A percentile compares a stretch with the other conserved stretches of the same genome.
phyloP scores from a whole-genome alignment of 805 yeast species.

The Vanderwaltozyma yarrowii region DNA sequence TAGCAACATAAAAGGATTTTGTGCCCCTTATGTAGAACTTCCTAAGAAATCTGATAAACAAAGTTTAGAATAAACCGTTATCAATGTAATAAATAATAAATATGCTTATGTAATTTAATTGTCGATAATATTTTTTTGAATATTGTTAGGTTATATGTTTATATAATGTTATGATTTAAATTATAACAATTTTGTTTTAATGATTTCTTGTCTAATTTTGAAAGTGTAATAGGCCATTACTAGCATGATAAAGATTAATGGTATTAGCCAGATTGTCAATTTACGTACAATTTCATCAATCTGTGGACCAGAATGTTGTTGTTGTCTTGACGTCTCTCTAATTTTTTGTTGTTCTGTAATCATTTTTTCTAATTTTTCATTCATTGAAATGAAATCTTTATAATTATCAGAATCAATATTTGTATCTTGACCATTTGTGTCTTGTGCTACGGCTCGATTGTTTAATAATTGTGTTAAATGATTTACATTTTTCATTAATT shows the following conservation, averaged over 20 bases:
- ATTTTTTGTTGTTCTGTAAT: conserved; percentile 24
- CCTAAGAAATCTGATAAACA: not conserved
- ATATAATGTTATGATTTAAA: too few species aligned
- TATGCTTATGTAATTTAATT: too few species aligned
- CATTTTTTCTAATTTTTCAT: conserved; percentile 23
- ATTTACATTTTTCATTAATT: conserved; percentile 15
- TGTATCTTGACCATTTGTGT: conserved; percentile 2
- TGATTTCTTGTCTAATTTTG: conserved; percentile 27
- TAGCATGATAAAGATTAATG: conserved; percentile 21
- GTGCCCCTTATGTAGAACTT: conserved; percentile 32
- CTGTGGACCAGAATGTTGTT: conserved; percentile 13
- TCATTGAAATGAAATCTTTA: conserved; percentile 20
- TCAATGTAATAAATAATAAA: too few species aligned
- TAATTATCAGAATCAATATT: conserved; percentile 7
- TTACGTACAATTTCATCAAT: conserved; percentile 25
- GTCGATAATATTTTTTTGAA: too few species aligned
- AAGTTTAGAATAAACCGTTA: not conserved
- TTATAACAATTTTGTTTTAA: conserved; percentile 26
- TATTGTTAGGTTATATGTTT: too few species aligned
- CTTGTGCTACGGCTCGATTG: not conserved
- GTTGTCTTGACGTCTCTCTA: conserved; percentile 18
- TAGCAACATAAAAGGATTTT: conserved; percentile 35
- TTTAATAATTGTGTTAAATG: conserved; percentile 10
- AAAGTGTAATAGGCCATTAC: conserved; percentile 29
- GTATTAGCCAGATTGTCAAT: conserved; percentile 23